Conservation (phyloP, 2,329 filamentous ascomycete genomes). For the Neophaeococcomyces aloes region DNA sequence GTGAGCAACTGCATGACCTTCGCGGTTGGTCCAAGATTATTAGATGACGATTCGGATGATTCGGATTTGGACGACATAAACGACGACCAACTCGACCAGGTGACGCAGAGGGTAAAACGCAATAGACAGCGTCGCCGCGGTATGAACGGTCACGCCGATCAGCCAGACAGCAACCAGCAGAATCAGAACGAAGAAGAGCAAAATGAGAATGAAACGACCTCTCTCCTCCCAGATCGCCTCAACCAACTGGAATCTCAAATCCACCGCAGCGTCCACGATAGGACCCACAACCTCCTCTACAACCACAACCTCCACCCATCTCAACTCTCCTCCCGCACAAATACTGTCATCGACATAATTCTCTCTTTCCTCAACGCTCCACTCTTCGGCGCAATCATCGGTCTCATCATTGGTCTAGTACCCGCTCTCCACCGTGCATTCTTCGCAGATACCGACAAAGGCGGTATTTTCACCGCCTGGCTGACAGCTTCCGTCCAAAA, state of each 20-base stretch:
- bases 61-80: constrained; percentile 23
- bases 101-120: background rate
- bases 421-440: constrained; percentile 52
- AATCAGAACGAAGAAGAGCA: constrained; percentile 8
- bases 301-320: constrained; percentile 28
- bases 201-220: constrained; percentile 37
- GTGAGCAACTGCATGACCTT: constrained; percentile 55
- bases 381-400: constrained; percentile 49
- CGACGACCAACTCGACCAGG: constrained; percentile 22
- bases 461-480: constrained; percentile 58
- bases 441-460: constrained; percentile 47
- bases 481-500: constrained; percentile 52
- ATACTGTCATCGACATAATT: constrained; percentile 32
- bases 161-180: background rate
- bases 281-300: constrained; percentile 27
- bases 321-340: constrained; percentile 29
- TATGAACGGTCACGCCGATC: background rate
- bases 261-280: constrained; percentile 20
- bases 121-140: background rate
- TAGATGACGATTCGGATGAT: constrained; percentile 39
- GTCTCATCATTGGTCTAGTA: constrained; percentile 49
- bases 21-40: constrained; percentile 49
- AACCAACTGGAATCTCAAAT: constrained; percentile 15
- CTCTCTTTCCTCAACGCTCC: constrained; percentile 52
- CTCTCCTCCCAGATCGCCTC: constrained; percentile 38